phyloP scores from a whole-genome alignment of 1,284 basidiomycete species.

The Ceratobasidium sp. region DNA sequence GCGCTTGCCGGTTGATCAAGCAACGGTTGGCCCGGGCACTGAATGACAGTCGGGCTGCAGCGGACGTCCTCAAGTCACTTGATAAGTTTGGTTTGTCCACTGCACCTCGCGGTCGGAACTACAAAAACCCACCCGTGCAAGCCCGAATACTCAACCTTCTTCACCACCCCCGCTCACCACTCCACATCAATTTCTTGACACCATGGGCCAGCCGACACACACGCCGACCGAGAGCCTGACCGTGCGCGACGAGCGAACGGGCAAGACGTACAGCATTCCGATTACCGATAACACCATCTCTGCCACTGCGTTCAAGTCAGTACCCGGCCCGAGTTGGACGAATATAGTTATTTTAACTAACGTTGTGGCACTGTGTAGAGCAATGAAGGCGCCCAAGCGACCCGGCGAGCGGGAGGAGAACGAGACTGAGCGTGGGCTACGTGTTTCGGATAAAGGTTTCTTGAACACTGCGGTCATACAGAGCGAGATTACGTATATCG shows the following conservation, averaged over 20 bases:
- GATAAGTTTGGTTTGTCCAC: constrained; percentile 21
- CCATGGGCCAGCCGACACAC: constrained; percentile 64
- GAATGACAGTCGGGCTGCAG: not conserved
- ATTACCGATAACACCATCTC: constrained; percentile 81
- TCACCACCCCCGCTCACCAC: constrained; percentile 18
- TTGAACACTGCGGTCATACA: constrained; percentile 88
- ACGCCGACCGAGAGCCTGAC: constrained; percentile 65
- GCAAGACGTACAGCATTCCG: constrained; percentile 79
- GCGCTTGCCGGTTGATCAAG: constrained; percentile 17
- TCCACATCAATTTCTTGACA: constrained; percentile 30
- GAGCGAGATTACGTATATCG: constrained; percentile 88
- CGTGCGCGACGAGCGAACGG: constrained; percentile 86
- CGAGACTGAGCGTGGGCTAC: constrained; percentile 82
- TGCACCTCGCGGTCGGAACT: constrained; percentile 35
- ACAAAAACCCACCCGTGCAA: constrained; percentile 23
- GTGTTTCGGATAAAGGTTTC: constrained; percentile 84
- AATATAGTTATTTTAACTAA: not conserved
- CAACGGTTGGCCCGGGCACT: constrained; percentile 12
- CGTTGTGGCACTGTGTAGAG: constrained; percentile 13
- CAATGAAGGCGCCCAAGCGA: constrained; percentile 65
- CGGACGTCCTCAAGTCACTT: constrained; percentile 2
- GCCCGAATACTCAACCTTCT: not conserved
- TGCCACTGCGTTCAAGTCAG: constrained; percentile 84
- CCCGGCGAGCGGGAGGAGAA: constrained; percentile 81
- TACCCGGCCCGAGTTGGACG: constrained; percentile 53